A percentile compares a stretch with the other conserved stretches of the same genome.
Conservation (phyloP, 106 monocot genomes). For the Dioscorea zingiberensis region DNA sequence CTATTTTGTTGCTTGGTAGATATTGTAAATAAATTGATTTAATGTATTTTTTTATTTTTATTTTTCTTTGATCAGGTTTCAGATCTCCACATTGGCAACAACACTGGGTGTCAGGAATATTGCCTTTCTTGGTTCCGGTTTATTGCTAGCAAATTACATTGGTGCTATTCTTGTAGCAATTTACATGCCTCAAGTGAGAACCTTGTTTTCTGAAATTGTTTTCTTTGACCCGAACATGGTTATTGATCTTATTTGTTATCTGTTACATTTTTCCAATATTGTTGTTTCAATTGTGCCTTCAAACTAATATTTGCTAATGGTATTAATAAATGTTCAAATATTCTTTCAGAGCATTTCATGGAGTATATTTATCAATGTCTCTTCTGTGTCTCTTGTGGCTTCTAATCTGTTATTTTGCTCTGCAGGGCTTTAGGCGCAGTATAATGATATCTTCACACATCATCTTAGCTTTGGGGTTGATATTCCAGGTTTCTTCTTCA, state of each 20-base stretch:
- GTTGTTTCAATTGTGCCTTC: too few relatives aligned
- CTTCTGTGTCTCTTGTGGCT: not conserved
- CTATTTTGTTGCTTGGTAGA: too few relatives aligned
- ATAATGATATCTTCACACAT: slow-evolving; percentile 86
- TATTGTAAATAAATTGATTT: too few relatives aligned
- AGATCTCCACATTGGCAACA: slow-evolving; percentile 98
- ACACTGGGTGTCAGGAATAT: slow-evolving; percentile 98
- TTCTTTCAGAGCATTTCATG: too few relatives aligned
- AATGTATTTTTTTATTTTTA: too few relatives aligned
- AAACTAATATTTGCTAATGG: too few relatives aligned
- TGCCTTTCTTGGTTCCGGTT: slow-evolving; percentile 83
- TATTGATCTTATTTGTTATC: too few relatives aligned
- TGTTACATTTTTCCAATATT: too few relatives aligned
- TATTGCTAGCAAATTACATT: slow-evolving; percentile 78
- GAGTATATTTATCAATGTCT: too few relatives aligned
- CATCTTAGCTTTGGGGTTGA: slow-evolving; percentile 59
- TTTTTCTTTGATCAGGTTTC: slow-evolving; percentile 43
- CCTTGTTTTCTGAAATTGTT: not conserved
- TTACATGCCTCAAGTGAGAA: slow-evolving; percentile 77
- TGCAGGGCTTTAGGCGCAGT: slow-evolving; percentile 76
- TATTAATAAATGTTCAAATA: too few relatives aligned
- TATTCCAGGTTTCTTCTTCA: slow-evolving; percentile 68
- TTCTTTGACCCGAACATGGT: too few relatives aligned
- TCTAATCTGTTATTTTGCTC: not conserved
- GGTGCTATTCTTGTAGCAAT: slow-evolving; percentile 72